These are phyloP conservation scores for Coix lacrymajobi DNA, from an alignment of 176 grass and related monocot genomes.

Conservation along the genomic window DNA sequence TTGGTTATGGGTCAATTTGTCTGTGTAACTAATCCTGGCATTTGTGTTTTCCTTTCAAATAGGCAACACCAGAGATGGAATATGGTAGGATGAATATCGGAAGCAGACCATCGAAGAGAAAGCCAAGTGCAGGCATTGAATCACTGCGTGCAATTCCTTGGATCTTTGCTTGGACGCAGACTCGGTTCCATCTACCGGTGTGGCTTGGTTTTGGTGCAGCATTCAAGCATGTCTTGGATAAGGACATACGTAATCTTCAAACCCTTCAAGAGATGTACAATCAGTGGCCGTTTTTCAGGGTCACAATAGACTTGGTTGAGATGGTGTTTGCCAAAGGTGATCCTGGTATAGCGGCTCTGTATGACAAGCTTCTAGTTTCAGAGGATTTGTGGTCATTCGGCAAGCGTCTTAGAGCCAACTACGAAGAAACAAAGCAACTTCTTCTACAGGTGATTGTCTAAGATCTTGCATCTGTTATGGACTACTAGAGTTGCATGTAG, in stretches of 20 bases:
- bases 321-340: conserved; percentile 97
- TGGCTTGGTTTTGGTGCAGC: conserved; percentile 96
- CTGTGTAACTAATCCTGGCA: neutral
- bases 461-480: neutral
- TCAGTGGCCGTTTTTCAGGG: conserved; percentile 91
- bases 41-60: conserved; percentile 11
- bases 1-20: neutral
- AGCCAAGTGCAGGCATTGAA: conserved; percentile 89
- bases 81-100: conserved; percentile 98
- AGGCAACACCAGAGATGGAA: conserved; percentile 86
- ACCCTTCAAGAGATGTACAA: conserved; percentile 86
- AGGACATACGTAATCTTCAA: conserved; percentile 71
- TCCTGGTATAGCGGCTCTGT: conserved; percentile 89
- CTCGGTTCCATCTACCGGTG: conserved; percentile 84
- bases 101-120: conserved; percentile 81
- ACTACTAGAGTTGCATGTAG: neutral
- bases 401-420: conserved; percentile 61
- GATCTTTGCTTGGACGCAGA: conserved; percentile 98
- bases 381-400: conserved; percentile 76
- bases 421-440: conserved; percentile 75
- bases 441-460: conserved; percentile 69
- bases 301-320: conserved; percentile 93
- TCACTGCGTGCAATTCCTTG: conserved; percentile 88
- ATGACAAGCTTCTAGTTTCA: conserved; percentile 84
- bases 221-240: conserved; percentile 72